These are phyloP conservation scores for Trametes sanguinea DNA, from an alignment of 768 basidiomycete genomes.

Conservation along the genomic window DNA sequence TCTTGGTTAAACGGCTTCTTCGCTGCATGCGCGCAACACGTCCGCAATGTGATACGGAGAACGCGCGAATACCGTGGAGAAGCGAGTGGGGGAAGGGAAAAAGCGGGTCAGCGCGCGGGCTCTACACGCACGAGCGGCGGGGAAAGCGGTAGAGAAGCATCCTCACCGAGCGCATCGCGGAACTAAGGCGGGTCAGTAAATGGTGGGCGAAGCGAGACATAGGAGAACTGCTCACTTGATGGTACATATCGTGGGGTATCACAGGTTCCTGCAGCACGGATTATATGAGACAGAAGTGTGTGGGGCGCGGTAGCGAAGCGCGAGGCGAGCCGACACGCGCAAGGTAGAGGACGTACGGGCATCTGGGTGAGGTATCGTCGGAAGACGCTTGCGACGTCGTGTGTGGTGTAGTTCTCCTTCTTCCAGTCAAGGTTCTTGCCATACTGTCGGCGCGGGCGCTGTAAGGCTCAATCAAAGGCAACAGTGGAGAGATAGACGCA, in stretches of 20 bases:
- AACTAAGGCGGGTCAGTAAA: constrained; percentile 51
- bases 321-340: constrained; percentile 6
- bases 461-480: background rate
- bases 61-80: no score
- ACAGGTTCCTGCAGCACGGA: constrained; percentile 90
- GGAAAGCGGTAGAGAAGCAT: background rate
- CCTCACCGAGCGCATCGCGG: constrained; percentile 73
- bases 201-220: constrained; percentile 8
- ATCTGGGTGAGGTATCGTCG: constrained; percentile 94
- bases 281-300: constrained; percentile 5
- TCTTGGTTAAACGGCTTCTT: constrained; percentile 70
- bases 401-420: constrained; percentile 81
- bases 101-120: constrained; percentile 1
- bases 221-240: constrained; percentile 58
- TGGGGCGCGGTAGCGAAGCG: no score
- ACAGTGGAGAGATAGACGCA: constrained; percentile 38
- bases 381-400: constrained; percentile 97
- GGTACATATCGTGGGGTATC: constrained; percentile 88
- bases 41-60: no score
- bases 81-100: constrained; percentile 8
- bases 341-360: constrained; percentile 64
- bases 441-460: constrained; percentile 53
- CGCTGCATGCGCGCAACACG: constrained; percentile 40
- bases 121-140: background rate
- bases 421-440: constrained; percentile 95